Base-by-base conservation (phyloP, 73 alveolate species). In the Paramecium biaurelia region DNA sequence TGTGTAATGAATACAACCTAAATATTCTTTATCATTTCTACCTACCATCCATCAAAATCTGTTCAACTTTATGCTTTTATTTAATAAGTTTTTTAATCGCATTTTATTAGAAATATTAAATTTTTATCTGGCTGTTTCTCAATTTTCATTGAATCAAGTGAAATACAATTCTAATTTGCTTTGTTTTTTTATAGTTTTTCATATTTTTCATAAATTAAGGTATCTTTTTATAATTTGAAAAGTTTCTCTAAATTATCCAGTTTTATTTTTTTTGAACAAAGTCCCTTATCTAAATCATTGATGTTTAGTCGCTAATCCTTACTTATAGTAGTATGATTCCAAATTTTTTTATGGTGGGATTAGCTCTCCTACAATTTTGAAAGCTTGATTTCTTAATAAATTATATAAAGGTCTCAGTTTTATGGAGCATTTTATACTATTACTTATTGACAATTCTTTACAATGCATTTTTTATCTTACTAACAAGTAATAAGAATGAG, bases 11-110 rank as follows among this genome's bases (percentile, higher is more conserved):
- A 72, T 72, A 72, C 7, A 72, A 28, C 86, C 67, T 72, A 1
- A 2, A 15, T 72, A 67, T 30, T 67, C 49, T 70, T 8, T 26
- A 70, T 34, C 7, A 15, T 20, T 70, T 34, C 0, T 70, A 70
- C 63, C 86, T 70, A 34, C 86, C 86, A 70, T 30, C 86, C 86
- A 34, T 70, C 86, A 70, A 26, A 70, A 70, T 72, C 86, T 15
- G 41, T 72, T 72, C 37, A 35, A 37, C 86, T 72, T 72, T 34
- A 38, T 28, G 86, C 67, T 72, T 38, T 14, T 0, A 72, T 35
- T 7, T 32, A 35, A n/a, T 35, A 72, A 15, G 11, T 18, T 37
- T 72, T 72, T 18, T 34, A 35, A 72, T 72, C 63, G 5, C 53
- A 30, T 35, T 34, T 70, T 20, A 70, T 30, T 34, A 15, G 11